These are phyloP conservation scores for Suhomyces sp. DNA, from an alignment of 805 yeast species.

Conservation along the genomic window DNA sequence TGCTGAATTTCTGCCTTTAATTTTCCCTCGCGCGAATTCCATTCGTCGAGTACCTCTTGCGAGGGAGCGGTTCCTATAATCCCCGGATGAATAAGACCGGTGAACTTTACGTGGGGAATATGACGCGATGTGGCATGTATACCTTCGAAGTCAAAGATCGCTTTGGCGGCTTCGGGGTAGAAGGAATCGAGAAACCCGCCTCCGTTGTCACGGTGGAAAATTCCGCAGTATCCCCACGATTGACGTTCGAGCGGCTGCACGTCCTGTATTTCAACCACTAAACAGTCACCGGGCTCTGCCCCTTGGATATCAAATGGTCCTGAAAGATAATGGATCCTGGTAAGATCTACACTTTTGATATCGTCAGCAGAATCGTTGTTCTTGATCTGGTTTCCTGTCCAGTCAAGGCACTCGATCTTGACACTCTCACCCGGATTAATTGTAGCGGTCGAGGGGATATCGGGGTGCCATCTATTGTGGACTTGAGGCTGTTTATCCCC, in stretches of 20 bases:
- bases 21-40: slow-evolving; percentile 44
- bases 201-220: slow-evolving; percentile 48
- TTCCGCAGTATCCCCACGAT: slow-evolving; percentile 54
- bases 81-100: slow-evolving; percentile 53
- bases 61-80: slow-evolving; percentile 53
- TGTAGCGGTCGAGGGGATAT: slow-evolving; percentile 40
- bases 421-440: slow-evolving; percentile 44
- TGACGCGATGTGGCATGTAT: slow-evolving; percentile 49
- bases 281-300: slow-evolving; percentile 47
- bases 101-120: slow-evolving; percentile 47
- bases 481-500: slow-evolving; percentile 46
- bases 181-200: slow-evolving; percentile 50
- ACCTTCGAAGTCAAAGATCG: slow-evolving; percentile 52
- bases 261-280: slow-evolving; percentile 49
- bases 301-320: slow-evolving; percentile 48
- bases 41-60: slow-evolving; percentile 37
- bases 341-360: slow-evolving; percentile 42
- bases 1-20: slow-evolving; percentile 34
- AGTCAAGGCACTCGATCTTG: slow-evolving; percentile 50
- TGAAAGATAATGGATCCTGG: slow-evolving; percentile 46
- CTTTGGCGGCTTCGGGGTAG: slow-evolving; percentile 52
- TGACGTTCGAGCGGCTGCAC: slow-evolving; percentile 51
- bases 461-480: slow-evolving; percentile 57
- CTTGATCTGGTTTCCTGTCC: slow-evolving; percentile 53
- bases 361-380: slow-evolving; percentile 51